Evolutionary conservation across 352 stramenopile species (phyloP).

Genomic region (Phytophthora chlamydospora): DNA sequence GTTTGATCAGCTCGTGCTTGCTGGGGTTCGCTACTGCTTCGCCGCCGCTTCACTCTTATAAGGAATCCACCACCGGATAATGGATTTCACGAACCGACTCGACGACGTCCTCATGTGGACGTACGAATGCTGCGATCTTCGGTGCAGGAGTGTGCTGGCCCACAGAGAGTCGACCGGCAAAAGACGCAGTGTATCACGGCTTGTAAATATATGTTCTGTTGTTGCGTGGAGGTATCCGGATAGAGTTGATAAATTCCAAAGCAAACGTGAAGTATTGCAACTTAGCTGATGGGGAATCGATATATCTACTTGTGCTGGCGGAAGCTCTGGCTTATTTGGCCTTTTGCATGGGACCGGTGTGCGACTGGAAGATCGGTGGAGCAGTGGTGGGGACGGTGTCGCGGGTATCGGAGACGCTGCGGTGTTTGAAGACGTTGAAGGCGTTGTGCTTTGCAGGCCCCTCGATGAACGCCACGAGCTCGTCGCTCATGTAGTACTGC

Average conservation of each 20-base stretch:
- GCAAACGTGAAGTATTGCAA: conserved; percentile 18
- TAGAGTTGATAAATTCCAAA: conserved; percentile 1
- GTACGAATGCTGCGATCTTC: too few species aligned
- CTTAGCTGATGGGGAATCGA: conserved; percentile 10
- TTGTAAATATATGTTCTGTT: too few species aligned
- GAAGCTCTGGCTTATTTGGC: conserved; percentile 3
- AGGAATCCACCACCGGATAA: too few species aligned
- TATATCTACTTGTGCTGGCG: conserved; percentile 10
- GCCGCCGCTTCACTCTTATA: too few species aligned
- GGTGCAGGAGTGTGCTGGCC: too few species aligned
- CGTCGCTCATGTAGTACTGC: conserved; percentile 87
- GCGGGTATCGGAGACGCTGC: conserved; percentile 21
- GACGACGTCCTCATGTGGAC: too few species aligned
- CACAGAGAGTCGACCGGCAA: too few species aligned
- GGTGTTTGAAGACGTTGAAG: conserved; percentile 62
- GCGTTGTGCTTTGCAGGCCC: conserved; percentile 79
- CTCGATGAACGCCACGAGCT: conserved; percentile 82
- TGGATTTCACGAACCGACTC: too few species aligned
- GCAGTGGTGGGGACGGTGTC: conserved; percentile 30
- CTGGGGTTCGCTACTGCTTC: too few species aligned
- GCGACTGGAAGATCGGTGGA: conserved; percentile 34
- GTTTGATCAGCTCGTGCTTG: too few species aligned
- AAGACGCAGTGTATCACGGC: too few species aligned
- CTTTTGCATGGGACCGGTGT: conserved; percentile 20
- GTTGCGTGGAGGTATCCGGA: too few species aligned